phyloP scores from a whole-genome alignment of 306 rosid species.

The Cicer bijugum region DNA sequence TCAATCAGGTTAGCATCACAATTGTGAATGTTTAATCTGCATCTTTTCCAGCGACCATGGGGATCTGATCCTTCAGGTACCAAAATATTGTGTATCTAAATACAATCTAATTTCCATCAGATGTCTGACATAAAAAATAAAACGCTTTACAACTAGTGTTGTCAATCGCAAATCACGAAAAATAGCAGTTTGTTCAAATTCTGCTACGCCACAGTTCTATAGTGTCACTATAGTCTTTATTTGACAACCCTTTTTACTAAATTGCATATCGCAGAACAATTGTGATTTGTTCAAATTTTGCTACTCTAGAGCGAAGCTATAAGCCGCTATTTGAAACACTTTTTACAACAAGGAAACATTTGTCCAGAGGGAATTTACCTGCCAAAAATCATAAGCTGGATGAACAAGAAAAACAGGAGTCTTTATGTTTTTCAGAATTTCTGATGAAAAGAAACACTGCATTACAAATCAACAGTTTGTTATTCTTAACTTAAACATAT shows the following conservation, averaged over 20 bases:
- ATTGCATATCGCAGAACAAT: too few species aligned
- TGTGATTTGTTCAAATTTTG: too few species aligned
- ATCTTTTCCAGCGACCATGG: slow-evolving; percentile 67
- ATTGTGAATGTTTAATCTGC: slow-evolving; percentile 65
- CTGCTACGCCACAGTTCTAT: too few species aligned
- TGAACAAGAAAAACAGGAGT: slow-evolving; percentile 90
- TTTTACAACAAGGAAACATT: slow-evolving; percentile 39
- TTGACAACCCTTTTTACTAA: too few species aligned
- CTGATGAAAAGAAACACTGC: slow-evolving; percentile 89
- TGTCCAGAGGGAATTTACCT: slow-evolving; percentile 58
- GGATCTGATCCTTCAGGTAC: slow-evolving; percentile 76
- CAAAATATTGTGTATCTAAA: slow-evolving; percentile 86
- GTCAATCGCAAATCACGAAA: too few species aligned
- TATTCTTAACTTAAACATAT: slow-evolving; percentile 35
- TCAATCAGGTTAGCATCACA: slow-evolving; percentile 65
- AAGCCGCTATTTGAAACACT: neutral
- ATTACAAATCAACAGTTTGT: slow-evolving; percentile 39
- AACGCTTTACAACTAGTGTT: too few species aligned
- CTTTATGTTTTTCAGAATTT: slow-evolving; percentile 61
- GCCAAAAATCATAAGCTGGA: slow-evolving; percentile 95
- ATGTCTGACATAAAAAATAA: slow-evolving; percentile 33
- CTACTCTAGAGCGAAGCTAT: too few species aligned
- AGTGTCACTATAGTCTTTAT: too few species aligned
- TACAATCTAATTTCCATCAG: slow-evolving; percentile 45
- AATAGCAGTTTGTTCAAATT: too few species aligned